These are phyloP conservation scores for Nannizziopsis barbatae DNA, from an alignment of 2,329 filamentous ascomycete genomes.

Conservation along the genomic window DNA sequence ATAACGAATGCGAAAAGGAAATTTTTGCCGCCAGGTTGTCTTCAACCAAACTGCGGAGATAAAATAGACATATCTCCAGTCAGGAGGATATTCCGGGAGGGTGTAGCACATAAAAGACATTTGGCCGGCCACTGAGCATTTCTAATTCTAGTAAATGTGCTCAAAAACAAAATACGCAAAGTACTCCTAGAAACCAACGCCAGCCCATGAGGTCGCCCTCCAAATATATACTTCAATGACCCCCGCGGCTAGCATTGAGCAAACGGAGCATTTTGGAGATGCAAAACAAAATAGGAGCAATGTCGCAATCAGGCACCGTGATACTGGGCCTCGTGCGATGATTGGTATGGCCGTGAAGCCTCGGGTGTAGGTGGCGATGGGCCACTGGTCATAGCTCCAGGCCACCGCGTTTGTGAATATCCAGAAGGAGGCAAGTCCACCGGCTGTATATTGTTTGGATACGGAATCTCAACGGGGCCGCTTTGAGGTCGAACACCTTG, in stretches of 20 bases:
- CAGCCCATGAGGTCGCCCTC: conserved; percentile 12
- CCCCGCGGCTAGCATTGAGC: no score
- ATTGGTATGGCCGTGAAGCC: not conserved
- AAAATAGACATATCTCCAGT: no score
- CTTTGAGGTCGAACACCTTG: conserved; percentile 13
- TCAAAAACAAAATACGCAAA: conserved; percentile 1
- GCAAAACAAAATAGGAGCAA: not conserved
- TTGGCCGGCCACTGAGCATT: not conserved
- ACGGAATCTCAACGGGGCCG: conserved; percentile 2
- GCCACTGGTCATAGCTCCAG: not conserved
- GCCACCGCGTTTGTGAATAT: conserved; percentile 1
- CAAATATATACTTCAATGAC: not conserved
- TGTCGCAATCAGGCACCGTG: not conserved
- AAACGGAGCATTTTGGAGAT: not conserved
- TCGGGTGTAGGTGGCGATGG: not conserved
- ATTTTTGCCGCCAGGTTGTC: no score
- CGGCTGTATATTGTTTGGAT: conserved; percentile 5
- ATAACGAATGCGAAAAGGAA: no score
- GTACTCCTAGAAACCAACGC: not conserved
- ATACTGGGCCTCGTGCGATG: not conserved
- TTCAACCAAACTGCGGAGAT: no score
- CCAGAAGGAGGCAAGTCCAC: not conserved
- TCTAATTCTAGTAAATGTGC: no score
- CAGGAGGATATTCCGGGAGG: no score
- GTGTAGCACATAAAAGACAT: not conserved